Conservation (phyloP, 1,284 basidiomycete species). For the Ceratobasidium papillatum region DNA sequence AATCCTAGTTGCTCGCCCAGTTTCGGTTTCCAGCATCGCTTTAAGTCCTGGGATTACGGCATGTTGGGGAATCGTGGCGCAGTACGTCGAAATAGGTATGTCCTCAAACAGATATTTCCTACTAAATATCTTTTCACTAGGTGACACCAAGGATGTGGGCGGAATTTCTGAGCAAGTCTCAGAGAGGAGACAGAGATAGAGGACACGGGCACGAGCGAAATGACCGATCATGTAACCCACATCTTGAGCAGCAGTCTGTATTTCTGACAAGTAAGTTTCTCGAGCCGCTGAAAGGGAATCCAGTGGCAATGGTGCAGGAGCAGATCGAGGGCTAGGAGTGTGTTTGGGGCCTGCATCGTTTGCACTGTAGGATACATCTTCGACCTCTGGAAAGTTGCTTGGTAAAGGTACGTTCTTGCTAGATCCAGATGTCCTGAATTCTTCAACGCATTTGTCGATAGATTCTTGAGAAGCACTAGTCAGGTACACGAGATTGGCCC, state of each 20-base stretch:
- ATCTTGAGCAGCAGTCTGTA: conserved; percentile 68
- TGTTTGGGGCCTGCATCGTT: too few species aligned
- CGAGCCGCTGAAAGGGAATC: conserved; percentile 15
- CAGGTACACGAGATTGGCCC: conserved; percentile 68
- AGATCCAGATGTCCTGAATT: conserved; percentile 20
- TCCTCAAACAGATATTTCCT: conserved; percentile 66
- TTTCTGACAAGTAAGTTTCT: conserved; percentile 62
- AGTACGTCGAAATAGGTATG: conserved; percentile 66
- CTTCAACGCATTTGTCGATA: conserved; percentile 52
- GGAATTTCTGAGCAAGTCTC: conserved; percentile 56
- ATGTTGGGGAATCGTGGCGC: conserved; percentile 58
- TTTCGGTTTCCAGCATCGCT: conserved; percentile 60
- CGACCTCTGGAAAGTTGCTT: conserved; percentile 5
- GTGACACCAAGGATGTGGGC: conserved; percentile 61
- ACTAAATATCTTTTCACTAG: conserved; percentile 63
- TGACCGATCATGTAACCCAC: conserved; percentile 75
- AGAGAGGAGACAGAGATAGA: conserved; percentile 67
- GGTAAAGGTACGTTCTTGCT: conserved; percentile 1
- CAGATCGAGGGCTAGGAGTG: background rate
- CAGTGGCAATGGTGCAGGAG: background rate
- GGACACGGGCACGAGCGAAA: conserved; percentile 64
- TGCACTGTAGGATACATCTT: background rate
- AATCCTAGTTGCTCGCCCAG: background rate
- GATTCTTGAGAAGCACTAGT: conserved; percentile 61
- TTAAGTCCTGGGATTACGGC: conserved; percentile 58